Evolutionary conservation across 2,329 filamentous ascomycete genomes (phyloP).

Genomic region (Aspergillus niger): DNA sequence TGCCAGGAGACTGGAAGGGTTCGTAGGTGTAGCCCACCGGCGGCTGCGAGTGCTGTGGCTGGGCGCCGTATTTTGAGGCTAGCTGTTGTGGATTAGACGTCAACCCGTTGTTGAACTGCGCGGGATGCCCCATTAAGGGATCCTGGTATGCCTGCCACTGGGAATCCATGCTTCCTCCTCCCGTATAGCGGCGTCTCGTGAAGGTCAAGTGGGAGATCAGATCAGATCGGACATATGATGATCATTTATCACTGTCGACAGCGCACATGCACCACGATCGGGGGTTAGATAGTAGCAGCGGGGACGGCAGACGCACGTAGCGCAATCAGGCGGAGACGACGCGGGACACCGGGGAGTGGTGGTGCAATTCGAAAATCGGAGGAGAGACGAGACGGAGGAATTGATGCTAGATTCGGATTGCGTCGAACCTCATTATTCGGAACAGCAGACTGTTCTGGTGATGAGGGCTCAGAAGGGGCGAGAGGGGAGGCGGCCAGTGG

Average conservation of each 20-base stretch:
- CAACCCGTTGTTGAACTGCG: constrained; percentile 63
- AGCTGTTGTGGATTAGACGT: constrained; percentile 52
- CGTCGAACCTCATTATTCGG: constrained; percentile 30
- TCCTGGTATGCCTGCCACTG: constrained; percentile 71
- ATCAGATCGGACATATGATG: constrained; percentile 16
- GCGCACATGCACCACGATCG: constrained; percentile 35
- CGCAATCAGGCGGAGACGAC: constrained; percentile 28
- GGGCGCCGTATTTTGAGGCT: constrained; percentile 52
- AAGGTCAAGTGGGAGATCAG: constrained; percentile 8
- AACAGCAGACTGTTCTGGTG: constrained; percentile 14
- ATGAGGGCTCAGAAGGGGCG: constrained; percentile 14
- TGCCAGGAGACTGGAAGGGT: constrained; percentile 58
- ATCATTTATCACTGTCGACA: constrained; percentile 28
- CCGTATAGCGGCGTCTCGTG: constrained; percentile 14
- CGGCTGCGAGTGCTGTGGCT: constrained; percentile 52
- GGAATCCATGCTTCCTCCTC: constrained; percentile 51
- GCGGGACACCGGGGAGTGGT: constrained; percentile 16
- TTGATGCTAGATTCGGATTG: constrained; percentile 25
- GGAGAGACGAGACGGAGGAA: constrained; percentile 18
- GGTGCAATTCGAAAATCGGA: constrained; percentile 22
- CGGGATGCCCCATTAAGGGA: constrained; percentile 59
- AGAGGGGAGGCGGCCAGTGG: constrained; percentile 18
- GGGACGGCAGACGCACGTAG: constrained; percentile 32
- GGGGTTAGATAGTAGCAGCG: constrained; percentile 31
- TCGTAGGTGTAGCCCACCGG: constrained; percentile 68